A percentile compares a stretch with the other conserved stretches of the same genome.
phyloP scores from a whole-genome alignment of 352 stramenopile genomes.

The Pythium plurisporium region DNA sequence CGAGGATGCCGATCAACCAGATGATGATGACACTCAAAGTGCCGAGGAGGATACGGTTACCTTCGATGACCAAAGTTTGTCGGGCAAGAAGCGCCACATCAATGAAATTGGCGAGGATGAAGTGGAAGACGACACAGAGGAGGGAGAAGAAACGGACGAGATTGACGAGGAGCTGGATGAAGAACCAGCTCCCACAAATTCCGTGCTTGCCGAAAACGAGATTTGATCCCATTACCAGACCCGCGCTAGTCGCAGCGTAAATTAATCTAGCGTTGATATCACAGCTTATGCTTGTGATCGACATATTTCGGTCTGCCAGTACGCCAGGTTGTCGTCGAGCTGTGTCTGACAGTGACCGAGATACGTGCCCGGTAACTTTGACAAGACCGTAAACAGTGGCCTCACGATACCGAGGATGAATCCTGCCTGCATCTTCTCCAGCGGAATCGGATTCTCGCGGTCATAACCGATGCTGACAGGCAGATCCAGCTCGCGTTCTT shows the following conservation, averaged over 20 bases:
- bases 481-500: conserved; percentile 85
- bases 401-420: conserved; percentile 93
- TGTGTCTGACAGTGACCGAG: conserved; percentile 61
- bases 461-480: conserved; percentile 89
- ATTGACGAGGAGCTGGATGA: conserved; percentile 1
- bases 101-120: conserved; percentile 2
- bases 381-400: conserved; percentile 65
- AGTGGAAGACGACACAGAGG: conserved; percentile 11
- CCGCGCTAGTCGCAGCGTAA: conserved; percentile 3
- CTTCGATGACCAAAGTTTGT: neutral
- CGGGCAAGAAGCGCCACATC: neutral
- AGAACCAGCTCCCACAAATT: neutral
- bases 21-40: conserved; percentile 17
- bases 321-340: conserved; percentile 55
- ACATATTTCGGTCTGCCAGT: conserved; percentile 70
- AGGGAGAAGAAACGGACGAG: neutral
- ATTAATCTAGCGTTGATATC: conserved; percentile 1
- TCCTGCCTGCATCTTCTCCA: conserved; percentile 89
- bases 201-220: neutral
- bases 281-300: neutral
- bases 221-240: neutral
- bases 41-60: conserved; percentile 13
- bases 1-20: neutral
- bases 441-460: conserved; percentile 75
- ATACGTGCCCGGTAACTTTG: conserved; percentile 41